These are phyloP conservation scores for Wickerhamiella kurtzmanii DNA, from an alignment of 805 yeast species.

Conservation along the genomic window DNA sequence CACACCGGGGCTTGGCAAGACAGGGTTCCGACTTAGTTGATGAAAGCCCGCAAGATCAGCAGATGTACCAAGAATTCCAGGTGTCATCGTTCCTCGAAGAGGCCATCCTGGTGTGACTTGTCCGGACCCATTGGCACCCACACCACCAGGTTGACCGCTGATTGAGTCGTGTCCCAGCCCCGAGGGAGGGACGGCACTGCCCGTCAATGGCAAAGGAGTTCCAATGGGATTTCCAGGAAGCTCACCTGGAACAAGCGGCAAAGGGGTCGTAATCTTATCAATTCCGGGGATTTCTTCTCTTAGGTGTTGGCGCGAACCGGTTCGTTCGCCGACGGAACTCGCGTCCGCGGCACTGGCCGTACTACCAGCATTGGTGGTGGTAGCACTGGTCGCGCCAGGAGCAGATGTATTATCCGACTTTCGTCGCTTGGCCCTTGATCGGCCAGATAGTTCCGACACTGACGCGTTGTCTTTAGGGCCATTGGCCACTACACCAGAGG, in stretches of 20 bases:
- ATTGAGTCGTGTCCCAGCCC: too few relatives aligned
- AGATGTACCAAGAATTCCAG: not conserved
- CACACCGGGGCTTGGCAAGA: constrained; percentile 1
- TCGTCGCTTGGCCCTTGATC: too few relatives aligned
- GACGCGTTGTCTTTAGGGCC: too few relatives aligned
- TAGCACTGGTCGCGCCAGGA: too few relatives aligned
- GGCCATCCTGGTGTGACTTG: constrained; percentile 1
- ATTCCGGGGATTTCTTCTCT: constrained; percentile 8
- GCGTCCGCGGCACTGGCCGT: too few relatives aligned
- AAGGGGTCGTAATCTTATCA: constrained; percentile 12
- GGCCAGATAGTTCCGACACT: too few relatives aligned
- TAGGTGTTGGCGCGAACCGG: not conserved
- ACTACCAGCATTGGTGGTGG: too few relatives aligned
- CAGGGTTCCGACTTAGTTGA: not conserved
- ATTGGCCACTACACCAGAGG: too few relatives aligned
- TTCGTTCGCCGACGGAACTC: too few relatives aligned
- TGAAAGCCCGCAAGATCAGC: not conserved
- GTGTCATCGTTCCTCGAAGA: not conserved
- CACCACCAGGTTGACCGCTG: not conserved
- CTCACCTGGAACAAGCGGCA: constrained; percentile 7
- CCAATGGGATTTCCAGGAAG: not conserved
- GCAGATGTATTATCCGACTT: too few relatives aligned
- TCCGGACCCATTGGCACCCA: not conserved
- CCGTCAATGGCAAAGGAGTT: not conserved
- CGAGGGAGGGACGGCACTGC: too few relatives aligned